phyloP scores from a whole-genome alignment of 495 filamentous ascomycete species.

The Elasticomyces elasticus region DNA sequence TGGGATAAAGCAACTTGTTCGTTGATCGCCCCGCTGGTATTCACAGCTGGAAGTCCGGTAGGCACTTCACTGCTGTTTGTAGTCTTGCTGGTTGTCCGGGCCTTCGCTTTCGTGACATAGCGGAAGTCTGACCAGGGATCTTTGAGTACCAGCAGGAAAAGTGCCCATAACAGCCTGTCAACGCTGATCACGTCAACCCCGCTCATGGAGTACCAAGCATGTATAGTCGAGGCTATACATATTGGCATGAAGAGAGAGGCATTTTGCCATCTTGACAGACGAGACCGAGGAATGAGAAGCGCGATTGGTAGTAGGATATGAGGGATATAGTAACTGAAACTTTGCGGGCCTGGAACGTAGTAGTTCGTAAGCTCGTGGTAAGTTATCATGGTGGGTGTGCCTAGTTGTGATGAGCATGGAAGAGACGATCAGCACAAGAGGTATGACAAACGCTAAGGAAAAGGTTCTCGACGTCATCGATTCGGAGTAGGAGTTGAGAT shows the following conservation, averaged over 20 bases:
- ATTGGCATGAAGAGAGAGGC: slow-evolving; percentile 14
- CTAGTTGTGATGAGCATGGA: too few species aligned
- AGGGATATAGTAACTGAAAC: slow-evolving; percentile 15
- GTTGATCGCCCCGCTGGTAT: not conserved
- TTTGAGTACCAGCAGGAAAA: slow-evolving; percentile 11
- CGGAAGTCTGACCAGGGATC: slow-evolving; percentile 19
- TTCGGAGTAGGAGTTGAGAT: too few species aligned
- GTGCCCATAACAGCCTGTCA: slow-evolving; percentile 9
- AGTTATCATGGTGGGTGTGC: not conserved
- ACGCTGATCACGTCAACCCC: slow-evolving; percentile 22
- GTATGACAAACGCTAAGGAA: too few species aligned
- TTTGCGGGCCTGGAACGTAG: slow-evolving; percentile 15
- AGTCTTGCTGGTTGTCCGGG: not conserved
- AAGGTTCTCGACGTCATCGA: too few species aligned
- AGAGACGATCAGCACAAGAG: too few species aligned
- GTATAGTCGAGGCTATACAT: slow-evolving; percentile 3
- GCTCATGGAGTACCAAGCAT: slow-evolving; percentile 15
- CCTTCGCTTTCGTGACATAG: not conserved
- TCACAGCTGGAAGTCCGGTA: not conserved
- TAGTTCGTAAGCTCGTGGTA: slow-evolving; percentile 17
- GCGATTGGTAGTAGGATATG: slow-evolving; percentile 17
- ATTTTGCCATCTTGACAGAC: slow-evolving; percentile 18
- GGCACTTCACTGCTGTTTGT: not conserved
- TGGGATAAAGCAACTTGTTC: not conserved
- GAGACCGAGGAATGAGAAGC: slow-evolving; percentile 11